Conservation (phyloP, 805 yeast genomes). For the Kluyveromyces aestuarii region DNA sequence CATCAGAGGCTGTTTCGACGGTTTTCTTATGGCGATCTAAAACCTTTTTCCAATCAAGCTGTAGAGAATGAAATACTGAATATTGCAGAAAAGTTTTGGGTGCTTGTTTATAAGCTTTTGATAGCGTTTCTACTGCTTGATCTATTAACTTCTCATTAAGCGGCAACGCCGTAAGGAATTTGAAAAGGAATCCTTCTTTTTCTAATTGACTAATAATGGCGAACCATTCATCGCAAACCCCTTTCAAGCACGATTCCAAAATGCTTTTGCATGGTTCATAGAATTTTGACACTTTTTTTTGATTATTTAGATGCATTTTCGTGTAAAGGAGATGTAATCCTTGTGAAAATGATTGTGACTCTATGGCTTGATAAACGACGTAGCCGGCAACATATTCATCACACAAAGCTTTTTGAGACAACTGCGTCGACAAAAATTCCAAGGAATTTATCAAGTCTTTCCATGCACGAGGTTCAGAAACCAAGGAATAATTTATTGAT, state of each 20-base stretch:
- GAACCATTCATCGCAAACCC: slow-evolving; percentile 1
- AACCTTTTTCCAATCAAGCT: neutral
- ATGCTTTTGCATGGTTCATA: neutral
- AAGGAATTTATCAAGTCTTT: neutral
- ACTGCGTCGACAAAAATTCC: neutral
- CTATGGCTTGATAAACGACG: neutral
- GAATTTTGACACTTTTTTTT: neutral
- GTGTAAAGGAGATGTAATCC: neutral
- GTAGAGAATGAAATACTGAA: neutral
- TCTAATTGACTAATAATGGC: neutral
- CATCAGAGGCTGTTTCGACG: neutral
- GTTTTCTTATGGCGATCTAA: neutral
- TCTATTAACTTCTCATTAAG: neutral
- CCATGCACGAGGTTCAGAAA: neutral
- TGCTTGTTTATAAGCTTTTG: neutral
- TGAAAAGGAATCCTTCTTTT: neutral
- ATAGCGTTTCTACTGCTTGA: neutral
- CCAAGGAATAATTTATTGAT: slow-evolving; percentile 12
- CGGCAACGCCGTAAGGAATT: neutral
- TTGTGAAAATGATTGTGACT: neutral
- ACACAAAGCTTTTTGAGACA: neutral
- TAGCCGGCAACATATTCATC: neutral
- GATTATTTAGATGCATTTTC: neutral
- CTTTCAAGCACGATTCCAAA: neutral
- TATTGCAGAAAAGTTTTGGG: neutral